phyloP scores from a whole-genome alignment of 768 basidiomycete genomes.

The Amylocystis lapponica region DNA sequence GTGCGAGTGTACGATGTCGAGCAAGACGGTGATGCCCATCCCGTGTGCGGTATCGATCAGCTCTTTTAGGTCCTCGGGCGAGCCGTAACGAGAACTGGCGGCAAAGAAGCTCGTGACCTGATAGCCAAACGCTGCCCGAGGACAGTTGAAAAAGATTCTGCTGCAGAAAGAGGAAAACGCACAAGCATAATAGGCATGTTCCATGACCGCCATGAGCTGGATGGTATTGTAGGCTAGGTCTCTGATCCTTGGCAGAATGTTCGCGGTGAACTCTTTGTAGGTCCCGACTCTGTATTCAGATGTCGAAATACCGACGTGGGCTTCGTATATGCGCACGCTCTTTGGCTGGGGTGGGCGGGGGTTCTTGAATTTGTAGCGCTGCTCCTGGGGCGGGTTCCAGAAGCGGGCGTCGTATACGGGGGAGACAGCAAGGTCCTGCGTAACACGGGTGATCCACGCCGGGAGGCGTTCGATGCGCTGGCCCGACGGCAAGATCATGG shows the following conservation, averaged over 20 bases:
- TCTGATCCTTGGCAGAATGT: constrained; percentile 83
- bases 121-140: constrained; percentile 96
- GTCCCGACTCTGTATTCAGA: constrained; percentile 83
- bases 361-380: constrained; percentile 81
- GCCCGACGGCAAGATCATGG: constrained; percentile 78
- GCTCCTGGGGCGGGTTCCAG: constrained; percentile 84
- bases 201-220: constrained; percentile 98
- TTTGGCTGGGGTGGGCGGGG: constrained; percentile 58
- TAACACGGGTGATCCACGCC: constrained; percentile 92
- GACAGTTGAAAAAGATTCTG: too few species aligned
- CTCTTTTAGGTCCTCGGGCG: constrained; percentile 92
- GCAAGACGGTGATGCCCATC: constrained; percentile 86
- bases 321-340: constrained; percentile 86
- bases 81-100: constrained; percentile 91
- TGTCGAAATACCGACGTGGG: constrained; percentile 96
- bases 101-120: constrained; percentile 98
- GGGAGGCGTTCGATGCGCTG: constrained; percentile 88
- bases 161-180: constrained; percentile 24
- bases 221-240: constrained; percentile 94
- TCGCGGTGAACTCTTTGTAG: constrained; percentile 90
- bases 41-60: constrained; percentile 93
- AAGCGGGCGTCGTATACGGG: constrained; percentile 96
- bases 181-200: constrained; percentile 98
- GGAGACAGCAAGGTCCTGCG: constrained; percentile 86
- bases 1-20: constrained; percentile 97